These are phyloP conservation scores for Hericium erinaceus DNA, from an alignment of 768 basidiomycete genomes.

Conservation along the genomic window DNA sequence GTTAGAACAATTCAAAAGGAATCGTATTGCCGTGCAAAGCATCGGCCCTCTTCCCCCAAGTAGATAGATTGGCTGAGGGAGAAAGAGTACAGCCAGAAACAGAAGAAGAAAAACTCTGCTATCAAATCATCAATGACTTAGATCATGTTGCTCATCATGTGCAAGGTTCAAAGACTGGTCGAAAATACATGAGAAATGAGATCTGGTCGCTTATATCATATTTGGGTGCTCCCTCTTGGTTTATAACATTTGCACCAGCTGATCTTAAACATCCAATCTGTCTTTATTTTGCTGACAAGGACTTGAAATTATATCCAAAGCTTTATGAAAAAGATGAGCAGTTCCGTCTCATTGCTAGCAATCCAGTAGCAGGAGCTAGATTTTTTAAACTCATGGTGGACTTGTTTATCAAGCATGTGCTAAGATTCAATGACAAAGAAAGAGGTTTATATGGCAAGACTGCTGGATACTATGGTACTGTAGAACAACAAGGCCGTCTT, in stretches of 20 bases:
- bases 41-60: too few relatives aligned
- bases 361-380: constrained; percentile 12
- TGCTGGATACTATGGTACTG: constrained; percentile 16
- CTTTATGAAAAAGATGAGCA: background rate
- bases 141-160: constrained; percentile 12
- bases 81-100: constrained; percentile 1
- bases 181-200: constrained; percentile 12
- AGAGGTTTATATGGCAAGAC: constrained; percentile 13
- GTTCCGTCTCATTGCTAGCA: constrained; percentile 1
- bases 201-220: constrained; percentile 11
- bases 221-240: constrained; percentile 13
- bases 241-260: constrained; percentile 16
- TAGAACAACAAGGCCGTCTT: constrained; percentile 5
- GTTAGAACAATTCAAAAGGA: too few relatives aligned
- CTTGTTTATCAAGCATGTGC: constrained; percentile 10
- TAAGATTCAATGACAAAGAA: background rate
- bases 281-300: constrained; percentile 11
- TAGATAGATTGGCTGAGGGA: background rate
- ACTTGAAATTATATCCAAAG: background rate
- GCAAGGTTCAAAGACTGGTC: constrained; percentile 6
- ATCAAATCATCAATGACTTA: constrained; percentile 5
- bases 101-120: constrained; percentile 4
- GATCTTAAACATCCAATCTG: constrained; percentile 14
- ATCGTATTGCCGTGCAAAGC: too few relatives aligned
- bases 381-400: constrained; percentile 14